Base-by-base conservation (phyloP, 176 grass and related monocot species). In the Themeda triandra region DNA sequence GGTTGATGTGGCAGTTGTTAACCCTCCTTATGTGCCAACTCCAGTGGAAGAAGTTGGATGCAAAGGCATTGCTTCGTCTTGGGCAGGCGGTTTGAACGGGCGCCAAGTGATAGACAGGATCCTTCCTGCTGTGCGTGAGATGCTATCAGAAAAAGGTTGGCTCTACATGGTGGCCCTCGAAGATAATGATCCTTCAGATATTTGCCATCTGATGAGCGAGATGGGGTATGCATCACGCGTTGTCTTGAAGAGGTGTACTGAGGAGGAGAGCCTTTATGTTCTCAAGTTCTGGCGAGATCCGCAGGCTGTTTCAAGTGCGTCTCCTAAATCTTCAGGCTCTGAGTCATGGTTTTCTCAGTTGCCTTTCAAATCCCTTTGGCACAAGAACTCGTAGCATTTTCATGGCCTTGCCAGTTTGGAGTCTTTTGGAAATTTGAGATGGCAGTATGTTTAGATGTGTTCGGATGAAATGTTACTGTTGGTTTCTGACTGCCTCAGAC, bases 11-110 rank as follows among this genome's bases (percentile, higher is more conserved):
- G 81, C 95, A 44, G 93, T 98, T 71, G 84, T 96, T 37, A 98
- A 98, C 80, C 96, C 93, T 82, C 93, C 96, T 40, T 98, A 98
- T 48, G 96, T 98, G 56, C 96, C 96, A 9, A 98, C 96, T 44
- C 93, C 96, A 5, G 86, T 91, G 85, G 89, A 95, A 83, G 96
- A 98, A 90, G 91, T 98, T 75, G 81, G 81, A 73, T 83, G 86
- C 42, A 83, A 85, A 8, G 96, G 93, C 82, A 93, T 98, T 70
- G 89, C 90, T 83, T 82, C 96, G 1, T 95, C 96, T 90, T 98
- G 96, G 96, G 93, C 93, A 78, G 96, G 96, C 46, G 96, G 96
- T 30, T 71, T 92, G 82, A 89, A 94, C 21, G 96, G 96, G 2
- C 88, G 96, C 70, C 85, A 86, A 77, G 93, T 98, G 87, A 98